phyloP scores from a whole-genome alignment of 495 filamentous ascomycete species.

The Aspergillus coremiiformis region DNA sequence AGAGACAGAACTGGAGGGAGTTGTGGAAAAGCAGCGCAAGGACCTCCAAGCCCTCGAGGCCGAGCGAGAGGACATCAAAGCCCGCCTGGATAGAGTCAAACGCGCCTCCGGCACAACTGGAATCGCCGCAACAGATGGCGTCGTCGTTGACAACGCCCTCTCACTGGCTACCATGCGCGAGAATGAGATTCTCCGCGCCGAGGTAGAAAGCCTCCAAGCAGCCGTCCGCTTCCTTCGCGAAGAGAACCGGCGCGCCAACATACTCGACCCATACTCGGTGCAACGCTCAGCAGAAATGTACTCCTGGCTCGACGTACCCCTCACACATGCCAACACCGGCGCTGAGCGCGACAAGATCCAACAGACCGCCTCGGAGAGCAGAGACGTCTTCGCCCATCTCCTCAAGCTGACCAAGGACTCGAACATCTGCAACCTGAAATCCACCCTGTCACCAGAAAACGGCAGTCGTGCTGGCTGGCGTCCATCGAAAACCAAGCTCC shows the following conservation, averaged over 20 bases:
- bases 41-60: slow-evolving; percentile 48
- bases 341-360: slow-evolving; percentile 49
- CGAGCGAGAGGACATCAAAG: slow-evolving; percentile 67
- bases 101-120: slow-evolving; percentile 45
- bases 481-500: slow-evolving; percentile 48
- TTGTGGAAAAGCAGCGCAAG: slow-evolving; percentile 32
- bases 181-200: slow-evolving; percentile 62
- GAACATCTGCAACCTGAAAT: slow-evolving; percentile 48
- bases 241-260: slow-evolving; percentile 60
- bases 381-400: slow-evolving; percentile 63
- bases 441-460: slow-evolving; percentile 32
- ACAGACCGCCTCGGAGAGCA: slow-evolving; percentile 57
- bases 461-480: slow-evolving; percentile 54
- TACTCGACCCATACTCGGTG: slow-evolving; percentile 52
- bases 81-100: slow-evolving; percentile 54
- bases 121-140: slow-evolving; percentile 34
- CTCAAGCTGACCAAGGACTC: slow-evolving; percentile 57
- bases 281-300: slow-evolving; percentile 46
- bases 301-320: slow-evolving; percentile 59
- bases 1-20: slow-evolving; percentile 27
- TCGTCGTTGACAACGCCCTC: slow-evolving; percentile 37
- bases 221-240: slow-evolving; percentile 73
- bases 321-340: slow-evolving; percentile 40
- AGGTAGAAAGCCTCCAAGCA: slow-evolving; percentile 63
- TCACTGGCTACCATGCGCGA: slow-evolving; percentile 58